Evolutionary conservation across 1,284 basidiomycete species (phyloP).

Genomic region (Mycena citricolor): DNA sequence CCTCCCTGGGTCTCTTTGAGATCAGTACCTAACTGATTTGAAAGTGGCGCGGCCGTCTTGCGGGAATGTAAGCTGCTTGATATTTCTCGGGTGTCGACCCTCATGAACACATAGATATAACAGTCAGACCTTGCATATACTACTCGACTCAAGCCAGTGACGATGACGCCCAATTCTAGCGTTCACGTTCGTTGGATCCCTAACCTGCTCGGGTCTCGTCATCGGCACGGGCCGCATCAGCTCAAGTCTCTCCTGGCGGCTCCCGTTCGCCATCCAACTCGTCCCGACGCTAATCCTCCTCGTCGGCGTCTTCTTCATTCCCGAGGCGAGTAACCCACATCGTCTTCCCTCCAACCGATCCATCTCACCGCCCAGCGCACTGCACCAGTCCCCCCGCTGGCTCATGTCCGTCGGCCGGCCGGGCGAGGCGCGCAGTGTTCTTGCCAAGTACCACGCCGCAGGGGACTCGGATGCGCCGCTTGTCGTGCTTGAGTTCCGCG

Average conservation of each 20-base stretch:
- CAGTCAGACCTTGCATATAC: slow-evolving; percentile 25
- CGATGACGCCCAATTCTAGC: slow-evolving; percentile 3
- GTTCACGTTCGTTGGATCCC: slow-evolving; percentile 7
- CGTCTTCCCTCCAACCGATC: not conserved
- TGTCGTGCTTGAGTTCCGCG: slow-evolving; percentile 51
- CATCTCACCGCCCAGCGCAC: no score
- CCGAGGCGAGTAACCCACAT: slow-evolving; percentile 38
- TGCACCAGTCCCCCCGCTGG: slow-evolving; percentile 48
- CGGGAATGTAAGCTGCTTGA: slow-evolving; percentile 45
- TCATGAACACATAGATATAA: slow-evolving; percentile 31
- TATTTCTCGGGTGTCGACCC: not conserved
- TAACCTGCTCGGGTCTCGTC: slow-evolving; percentile 6
- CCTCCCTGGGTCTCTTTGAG: not conserved
- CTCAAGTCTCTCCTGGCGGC: slow-evolving; percentile 44
- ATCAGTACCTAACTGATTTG: not conserved
- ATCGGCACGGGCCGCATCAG: slow-evolving; percentile 37
- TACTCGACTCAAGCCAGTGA: not conserved
- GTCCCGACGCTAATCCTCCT: slow-evolving; percentile 45
- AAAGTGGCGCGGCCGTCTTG: slow-evolving; percentile 56
- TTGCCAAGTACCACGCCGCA: slow-evolving; percentile 54
- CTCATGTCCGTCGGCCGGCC: slow-evolving; percentile 48
- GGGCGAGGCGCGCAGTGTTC: slow-evolving; percentile 46
- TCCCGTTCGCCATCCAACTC: slow-evolving; percentile 54
- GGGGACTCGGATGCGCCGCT: slow-evolving; percentile 46
- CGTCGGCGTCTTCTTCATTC: slow-evolving; percentile 44